phyloP scores from a whole-genome alignment of 305 asterid genomes.

The Ilex paraguariensis region DNA sequence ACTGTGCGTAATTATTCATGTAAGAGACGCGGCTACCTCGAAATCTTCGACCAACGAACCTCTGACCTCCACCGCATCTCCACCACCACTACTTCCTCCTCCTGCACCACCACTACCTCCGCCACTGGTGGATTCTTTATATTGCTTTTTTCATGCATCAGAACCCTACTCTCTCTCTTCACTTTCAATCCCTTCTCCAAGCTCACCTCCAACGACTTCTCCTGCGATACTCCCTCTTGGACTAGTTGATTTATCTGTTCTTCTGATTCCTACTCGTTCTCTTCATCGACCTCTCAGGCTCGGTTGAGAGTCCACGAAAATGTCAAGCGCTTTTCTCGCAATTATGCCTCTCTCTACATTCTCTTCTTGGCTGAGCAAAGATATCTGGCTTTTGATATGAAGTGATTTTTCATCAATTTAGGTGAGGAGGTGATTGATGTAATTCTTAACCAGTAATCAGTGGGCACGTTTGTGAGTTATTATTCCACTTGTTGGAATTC shows the following conservation, averaged over 20 bases:
- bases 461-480: not conserved
- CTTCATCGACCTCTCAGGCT: constrained; percentile 82
- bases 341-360: constrained; percentile 63
- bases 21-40: constrained; percentile 94
- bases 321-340: constrained; percentile 82
- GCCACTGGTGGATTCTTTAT: constrained; percentile 30
- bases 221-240: constrained; percentile 78
- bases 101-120: constrained; percentile 15
- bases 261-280: constrained; percentile 65
- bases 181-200: no score
- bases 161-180: constrained; percentile 66
- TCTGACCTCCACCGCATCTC: constrained; percentile 80
- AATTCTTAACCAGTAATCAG: not conserved
- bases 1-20: no score
- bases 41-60: constrained; percentile 84
- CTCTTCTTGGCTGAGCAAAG: no score
- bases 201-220: constrained; percentile 55
- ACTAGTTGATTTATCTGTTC: constrained; percentile 63
- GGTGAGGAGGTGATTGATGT: no score
- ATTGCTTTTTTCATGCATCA: constrained; percentile 35
- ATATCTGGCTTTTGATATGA: no score
- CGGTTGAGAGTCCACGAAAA: constrained; percentile 88
- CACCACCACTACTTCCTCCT: constrained; percentile 22
- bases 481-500: no score
- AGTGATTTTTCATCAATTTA: no score